Evolutionary conservation across 225 moss, liverwort and hornwort species (phyloP).

Genomic region (Ulota crispa): DNA sequence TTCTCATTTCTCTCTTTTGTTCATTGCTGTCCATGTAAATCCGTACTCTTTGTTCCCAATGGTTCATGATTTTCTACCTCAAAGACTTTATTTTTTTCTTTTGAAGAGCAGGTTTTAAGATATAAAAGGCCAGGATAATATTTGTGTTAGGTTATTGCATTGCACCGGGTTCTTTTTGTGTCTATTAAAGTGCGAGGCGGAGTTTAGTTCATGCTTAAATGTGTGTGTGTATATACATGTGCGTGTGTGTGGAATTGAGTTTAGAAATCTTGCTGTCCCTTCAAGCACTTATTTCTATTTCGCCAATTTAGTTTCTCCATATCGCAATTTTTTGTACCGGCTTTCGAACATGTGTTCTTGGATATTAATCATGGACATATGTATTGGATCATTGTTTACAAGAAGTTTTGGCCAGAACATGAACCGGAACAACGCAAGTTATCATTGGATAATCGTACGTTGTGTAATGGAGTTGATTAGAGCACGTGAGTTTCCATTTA

Average conservation of each 20-base stretch:
- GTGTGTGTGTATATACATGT: not conserved
- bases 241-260: not conserved
- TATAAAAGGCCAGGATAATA: not conserved
- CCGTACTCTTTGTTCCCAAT: not conserved
- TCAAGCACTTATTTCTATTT: not conserved
- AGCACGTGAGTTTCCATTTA: not conserved
- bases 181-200: not conserved
- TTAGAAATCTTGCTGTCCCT: not conserved
- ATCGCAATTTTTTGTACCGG: not conserved
- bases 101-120: not conserved
- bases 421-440: not conserved
- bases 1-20: not conserved
- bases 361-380: not conserved
- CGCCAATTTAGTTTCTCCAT: not conserved
- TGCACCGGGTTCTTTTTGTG: not conserved
- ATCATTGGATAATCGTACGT: not conserved
- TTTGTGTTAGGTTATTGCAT: not conserved
- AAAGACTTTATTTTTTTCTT: not conserved
- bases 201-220: not conserved
- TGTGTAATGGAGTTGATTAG: constrained; percentile 17
- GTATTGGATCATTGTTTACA: not conserved
- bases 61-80: not conserved
- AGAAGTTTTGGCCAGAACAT: not conserved
- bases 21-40: not conserved
- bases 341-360: constrained; percentile 1